Base-by-base conservation (phyloP, 2,329 filamentous ascomycete species). In the Xenosphaeropsis pyriputrescens region DNA sequence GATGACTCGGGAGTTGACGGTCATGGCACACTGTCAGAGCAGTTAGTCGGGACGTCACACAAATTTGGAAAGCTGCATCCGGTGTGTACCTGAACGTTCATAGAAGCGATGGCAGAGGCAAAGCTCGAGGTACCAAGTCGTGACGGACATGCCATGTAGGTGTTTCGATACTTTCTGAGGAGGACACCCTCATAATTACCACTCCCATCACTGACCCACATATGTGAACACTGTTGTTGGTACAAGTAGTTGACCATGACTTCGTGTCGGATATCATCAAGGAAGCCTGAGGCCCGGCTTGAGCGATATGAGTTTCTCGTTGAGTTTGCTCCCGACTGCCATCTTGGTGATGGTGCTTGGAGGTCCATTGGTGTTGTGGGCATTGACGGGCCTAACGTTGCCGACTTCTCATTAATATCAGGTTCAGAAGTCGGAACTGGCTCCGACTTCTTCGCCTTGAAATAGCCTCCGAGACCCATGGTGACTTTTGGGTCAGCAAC, bases 221-320 rank as follows among this genome's bases (percentile, higher is more conserved):
- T 66, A 43, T 75, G 71, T 11, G 72, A 70, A 51, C 79, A 85
- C 58, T 85, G 80, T 54, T 86, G 79, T 56, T 86, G 81, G 57
- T 85, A 85, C 18, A 88, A 64, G 54, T 84, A 85, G 58, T 83
- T 85, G 42, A 83, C 79, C 80, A 86, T 86, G 43, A 86, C 78
- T 56, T 86, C 81, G 51, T 85, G 77, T 57, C 80, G 83, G 57
- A 85, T 80, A 44, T 83, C 79, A 42, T 83, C 77, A 9, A 81
- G 57, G 42, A 79, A 68, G 40, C 68, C 58, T 30, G 69, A 72
- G 50, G 67, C 73, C 35, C 57, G 57, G 13, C 57, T 55, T n/a
- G 68, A 71, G 32, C 55, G 32, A 14, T 29, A 36, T 16, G 52
- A 55, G 37, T 55, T 65, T 0, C 67, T 68, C 22, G 70, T 52